phyloP scores from a whole-genome alignment of 257 asterid genomes.

The Solanum sparsipilum region DNA sequence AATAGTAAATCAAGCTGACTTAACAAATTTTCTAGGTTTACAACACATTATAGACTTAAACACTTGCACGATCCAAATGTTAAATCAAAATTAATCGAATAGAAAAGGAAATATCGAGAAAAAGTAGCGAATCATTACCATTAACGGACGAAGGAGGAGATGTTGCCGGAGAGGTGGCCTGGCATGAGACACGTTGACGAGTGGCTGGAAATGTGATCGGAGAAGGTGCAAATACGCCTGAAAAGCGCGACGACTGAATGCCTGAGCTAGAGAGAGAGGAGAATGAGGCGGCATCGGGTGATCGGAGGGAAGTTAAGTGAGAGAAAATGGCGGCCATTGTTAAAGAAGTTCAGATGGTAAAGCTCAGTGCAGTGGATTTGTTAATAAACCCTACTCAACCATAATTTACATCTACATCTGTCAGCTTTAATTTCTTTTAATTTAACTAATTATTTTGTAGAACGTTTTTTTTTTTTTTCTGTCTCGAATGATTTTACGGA shows the following conservation, averaged over 20 bases:
- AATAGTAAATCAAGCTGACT: not conserved
- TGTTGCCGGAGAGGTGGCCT: constrained; percentile 31
- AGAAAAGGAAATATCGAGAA: not conserved
- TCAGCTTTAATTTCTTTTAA: not conserved
- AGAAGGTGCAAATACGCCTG: constrained; percentile 17
- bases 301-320: constrained; percentile 30
- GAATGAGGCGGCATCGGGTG: constrained; percentile 42
- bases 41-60: not conserved
- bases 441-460: not conserved
- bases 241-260: constrained; percentile 12
- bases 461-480: no score
- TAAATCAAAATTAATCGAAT: not conserved
- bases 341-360: not conserved
- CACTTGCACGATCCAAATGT: not conserved
- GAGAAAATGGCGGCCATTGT: constrained; percentile 36
- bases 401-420: not conserved
- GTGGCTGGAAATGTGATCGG: constrained; percentile 18
- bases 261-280: constrained; percentile 24
- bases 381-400: not conserved
- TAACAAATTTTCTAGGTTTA: not conserved
- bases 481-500: not conserved
- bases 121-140: constrained; percentile 34
- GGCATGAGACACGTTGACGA: constrained; percentile 61
- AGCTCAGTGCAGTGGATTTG: not conserved
- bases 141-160: constrained; percentile 26